These are phyloP conservation scores for Penicillium sp. DNA, from an alignment of 2,329 filamentous ascomycete species.

Conservation along the genomic window DNA sequence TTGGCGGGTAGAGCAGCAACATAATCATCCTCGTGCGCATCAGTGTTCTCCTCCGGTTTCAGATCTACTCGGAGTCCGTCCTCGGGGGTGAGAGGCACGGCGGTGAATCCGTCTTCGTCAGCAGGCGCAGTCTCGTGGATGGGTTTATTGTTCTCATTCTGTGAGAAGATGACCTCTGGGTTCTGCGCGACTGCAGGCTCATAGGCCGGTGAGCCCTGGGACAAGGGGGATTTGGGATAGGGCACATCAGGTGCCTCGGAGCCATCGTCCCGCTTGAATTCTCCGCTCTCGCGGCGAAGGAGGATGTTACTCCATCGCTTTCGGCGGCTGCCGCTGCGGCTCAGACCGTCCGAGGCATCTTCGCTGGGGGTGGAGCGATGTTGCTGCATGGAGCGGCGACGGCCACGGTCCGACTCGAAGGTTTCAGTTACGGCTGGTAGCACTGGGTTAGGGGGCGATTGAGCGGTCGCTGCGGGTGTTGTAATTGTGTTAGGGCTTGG, in stretches of 20 bases:
- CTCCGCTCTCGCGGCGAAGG: slow-evolving; percentile 34
- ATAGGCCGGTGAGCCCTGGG: slow-evolving; percentile 28
- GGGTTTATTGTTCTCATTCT: slow-evolving; percentile 3
- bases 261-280: slow-evolving; percentile 25
- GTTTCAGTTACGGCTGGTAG: slow-evolving; percentile 26
- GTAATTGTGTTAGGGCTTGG: neutral
- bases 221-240: slow-evolving; percentile 35
- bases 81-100: slow-evolving; percentile 16
- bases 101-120: slow-evolving; percentile 20
- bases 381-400: slow-evolving; percentile 27
- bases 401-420: slow-evolving; percentile 29
- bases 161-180: neutral
- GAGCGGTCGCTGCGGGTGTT: neutral
- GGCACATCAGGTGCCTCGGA: slow-evolving; percentile 19
- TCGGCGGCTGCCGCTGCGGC: slow-evolving; percentile 34
- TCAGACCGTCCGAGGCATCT: slow-evolving; percentile 24
- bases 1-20: slow-evolving; percentile 4
- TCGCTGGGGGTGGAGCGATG: slow-evolving; percentile 30
- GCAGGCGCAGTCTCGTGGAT: neutral
- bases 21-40: neutral
- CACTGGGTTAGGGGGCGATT: slow-evolving; percentile 24
- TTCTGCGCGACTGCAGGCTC: slow-evolving; percentile 8
- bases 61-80: slow-evolving; percentile 16
- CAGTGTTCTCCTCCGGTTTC: neutral
- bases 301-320: slow-evolving; percentile 42